These are phyloP conservation scores for Ormosia emarginata DNA, from an alignment of 306 rosid species.

Conservation along the genomic window DNA sequence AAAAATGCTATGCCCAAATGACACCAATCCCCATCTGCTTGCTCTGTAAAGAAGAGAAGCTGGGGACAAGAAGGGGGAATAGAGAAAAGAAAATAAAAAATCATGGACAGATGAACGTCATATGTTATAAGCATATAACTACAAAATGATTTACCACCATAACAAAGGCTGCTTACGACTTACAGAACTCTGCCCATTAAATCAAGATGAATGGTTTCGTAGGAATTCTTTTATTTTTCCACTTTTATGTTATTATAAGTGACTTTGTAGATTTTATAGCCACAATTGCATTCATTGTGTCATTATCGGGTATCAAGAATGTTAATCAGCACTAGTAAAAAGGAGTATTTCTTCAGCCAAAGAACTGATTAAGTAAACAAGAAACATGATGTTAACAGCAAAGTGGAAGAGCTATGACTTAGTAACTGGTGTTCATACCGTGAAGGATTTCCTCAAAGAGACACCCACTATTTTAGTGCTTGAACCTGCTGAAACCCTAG, in stretches of 20 bases:
- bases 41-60: not conserved
- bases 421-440: slow-evolving; percentile 40
- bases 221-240: not conserved
- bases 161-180: not conserved
- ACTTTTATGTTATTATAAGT: not conserved
- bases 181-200: not conserved
- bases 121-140: not conserved
- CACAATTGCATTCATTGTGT: not conserved
- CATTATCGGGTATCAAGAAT: not conserved
- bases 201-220: not conserved
- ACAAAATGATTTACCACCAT: not conserved
- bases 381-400: not conserved
- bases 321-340: slow-evolving; percentile 1
- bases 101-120: not conserved
- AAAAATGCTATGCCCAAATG: not conserved
- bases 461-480: slow-evolving; percentile 31
- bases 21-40: not conserved
- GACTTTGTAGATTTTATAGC: not conserved
- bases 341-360: not conserved
- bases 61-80: not conserved
- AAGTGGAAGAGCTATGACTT: not conserved
- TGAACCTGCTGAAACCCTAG: slow-evolving; percentile 52
- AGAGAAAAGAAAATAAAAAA: not conserved
- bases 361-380: not conserved
- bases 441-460: slow-evolving; percentile 51